Conservation (phyloP, 352 stramenopile genomes). For the Pythium volutum region DNA sequence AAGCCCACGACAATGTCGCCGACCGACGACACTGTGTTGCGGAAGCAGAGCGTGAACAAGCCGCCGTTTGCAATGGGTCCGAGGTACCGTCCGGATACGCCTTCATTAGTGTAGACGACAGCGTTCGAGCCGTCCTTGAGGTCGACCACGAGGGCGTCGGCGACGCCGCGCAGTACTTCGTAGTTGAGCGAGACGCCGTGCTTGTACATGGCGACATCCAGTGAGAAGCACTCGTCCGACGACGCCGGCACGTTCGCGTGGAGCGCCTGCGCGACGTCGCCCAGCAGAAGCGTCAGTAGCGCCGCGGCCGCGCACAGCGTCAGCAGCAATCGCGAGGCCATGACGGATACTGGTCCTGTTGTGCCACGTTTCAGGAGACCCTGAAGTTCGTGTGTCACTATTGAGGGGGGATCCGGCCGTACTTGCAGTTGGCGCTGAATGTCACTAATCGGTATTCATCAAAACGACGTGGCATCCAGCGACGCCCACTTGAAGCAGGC, state of each 20-base stretch:
- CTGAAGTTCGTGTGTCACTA: constrained; percentile 5
- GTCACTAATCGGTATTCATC: neutral
- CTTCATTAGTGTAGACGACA: constrained; percentile 54
- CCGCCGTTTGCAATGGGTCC: constrained; percentile 54
- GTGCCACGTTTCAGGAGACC: neutral
- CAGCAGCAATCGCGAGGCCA: constrained; percentile 19
- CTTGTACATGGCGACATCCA: constrained; percentile 69
- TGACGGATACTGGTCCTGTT: neutral
- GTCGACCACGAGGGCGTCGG: constrained; percentile 64
- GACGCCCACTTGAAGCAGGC: neutral
- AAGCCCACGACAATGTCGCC: constrained; percentile 80
- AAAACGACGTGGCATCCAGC: neutral
- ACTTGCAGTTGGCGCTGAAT: neutral
- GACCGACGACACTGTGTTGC: constrained; percentile 52
- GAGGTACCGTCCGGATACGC: constrained; percentile 52
- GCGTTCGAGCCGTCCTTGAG: constrained; percentile 58
- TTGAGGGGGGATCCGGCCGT: too few relatives aligned
- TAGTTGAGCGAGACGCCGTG: constrained; percentile 88
- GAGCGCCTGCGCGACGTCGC: constrained; percentile 26
- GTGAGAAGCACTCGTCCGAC: constrained; percentile 63
- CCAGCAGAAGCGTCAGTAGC: constrained; percentile 14
- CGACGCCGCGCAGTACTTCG: constrained; percentile 67
- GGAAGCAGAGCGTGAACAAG: constrained; percentile 72
- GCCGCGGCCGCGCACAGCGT: constrained; percentile 7
- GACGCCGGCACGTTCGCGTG: constrained; percentile 47